Conservation (phyloP, 2,329 filamentous ascomycete species). For the Colletotrichum navitas region DNA sequence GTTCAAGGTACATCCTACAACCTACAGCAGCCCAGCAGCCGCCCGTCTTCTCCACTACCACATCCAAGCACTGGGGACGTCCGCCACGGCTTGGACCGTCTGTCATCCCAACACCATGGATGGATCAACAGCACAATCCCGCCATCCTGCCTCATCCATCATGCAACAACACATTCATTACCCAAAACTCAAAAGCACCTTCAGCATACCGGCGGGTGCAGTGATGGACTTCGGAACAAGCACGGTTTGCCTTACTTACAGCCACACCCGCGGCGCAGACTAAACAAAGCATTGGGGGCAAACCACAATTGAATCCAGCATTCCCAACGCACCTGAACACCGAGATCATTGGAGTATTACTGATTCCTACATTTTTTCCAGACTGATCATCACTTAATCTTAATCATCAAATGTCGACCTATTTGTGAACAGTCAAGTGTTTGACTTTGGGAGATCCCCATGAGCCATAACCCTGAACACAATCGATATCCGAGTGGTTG, state of each 20-base stretch:
- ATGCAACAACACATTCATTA: conserved; percentile 5
- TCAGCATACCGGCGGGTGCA: neutral
- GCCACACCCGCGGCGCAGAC: neutral
- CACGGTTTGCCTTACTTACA: neutral
- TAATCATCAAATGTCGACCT: neutral
- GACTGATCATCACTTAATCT: neutral
- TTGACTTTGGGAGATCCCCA: neutral
- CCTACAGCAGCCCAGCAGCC: conserved; percentile 3
- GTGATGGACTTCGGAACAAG: neutral
- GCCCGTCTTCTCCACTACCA: conserved; percentile 24
- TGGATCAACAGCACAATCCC: conserved; percentile 10
- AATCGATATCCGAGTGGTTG: neutral
- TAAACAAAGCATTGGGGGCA: conserved; percentile 13
- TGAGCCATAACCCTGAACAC: conserved; percentile 8
- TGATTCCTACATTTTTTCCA: conserved; percentile 4
- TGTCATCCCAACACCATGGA: conserved; percentile 18
- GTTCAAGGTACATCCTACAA: conserved; percentile 9
- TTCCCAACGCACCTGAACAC: conserved; percentile 6
- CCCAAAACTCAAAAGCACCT: neutral
- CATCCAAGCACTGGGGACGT: neutral
- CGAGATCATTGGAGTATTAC: neutral
- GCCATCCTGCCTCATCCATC: neutral
- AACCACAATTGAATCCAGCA: conserved; percentile 25
- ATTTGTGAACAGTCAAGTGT: neutral
- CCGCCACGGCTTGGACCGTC: conserved; percentile 34